Evolutionary conservation across 2,329 filamentous ascomycete genomes (phyloP), one percentile per base, ranked within the genome.

Genomic region (Chrysoporthe austroafricana): DNA sequence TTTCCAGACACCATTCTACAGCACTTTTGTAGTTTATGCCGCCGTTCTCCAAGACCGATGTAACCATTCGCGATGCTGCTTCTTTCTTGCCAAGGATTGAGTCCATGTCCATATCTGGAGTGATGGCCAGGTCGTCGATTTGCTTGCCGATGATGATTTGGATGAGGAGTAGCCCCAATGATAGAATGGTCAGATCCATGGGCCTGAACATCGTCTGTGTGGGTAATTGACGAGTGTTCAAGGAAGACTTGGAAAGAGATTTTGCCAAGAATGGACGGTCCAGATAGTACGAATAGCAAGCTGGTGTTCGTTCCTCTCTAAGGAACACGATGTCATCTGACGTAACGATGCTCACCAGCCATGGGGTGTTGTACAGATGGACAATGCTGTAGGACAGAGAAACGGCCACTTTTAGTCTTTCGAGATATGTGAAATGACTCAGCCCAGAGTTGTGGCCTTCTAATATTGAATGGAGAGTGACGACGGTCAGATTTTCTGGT

Each of bases 341-440:
- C 16, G 69, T 70, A 34, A 70, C 42, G 26, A 63, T 57, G 14
- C 6, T 63, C 43, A 64, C 44, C 3, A 70, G 56, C 67, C 69
- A 70, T 1, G 64, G 64, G 5, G 64, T 70, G n/a, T 52, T 65
- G 42, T 69, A 70, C 7, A 70, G 64, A 21, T 70, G 69, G 13
- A 70, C 50, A 26, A 65, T 59, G 36, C 62, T 69, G 48, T 65
- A 48, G 6, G 67, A 61, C 32, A 70, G 34, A 2, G 46, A 56
- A 0, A 67, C 5, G 1, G 69, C 67, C 16, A 69, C 18, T 14
- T 67, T 46, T 13, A 70, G 64, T 32, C 63, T n/a, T 14, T 69
- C 36, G 6, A 48, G 39, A 14, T 65, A 70, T 4, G 46, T 65
- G 4, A 65, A 63, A 1, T 58, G 42, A 14, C 57, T 26, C 13